Evolutionary conservation across 139 green algal genomes (phyloP).

Genomic region (Picochlorum costavermella): DNA sequence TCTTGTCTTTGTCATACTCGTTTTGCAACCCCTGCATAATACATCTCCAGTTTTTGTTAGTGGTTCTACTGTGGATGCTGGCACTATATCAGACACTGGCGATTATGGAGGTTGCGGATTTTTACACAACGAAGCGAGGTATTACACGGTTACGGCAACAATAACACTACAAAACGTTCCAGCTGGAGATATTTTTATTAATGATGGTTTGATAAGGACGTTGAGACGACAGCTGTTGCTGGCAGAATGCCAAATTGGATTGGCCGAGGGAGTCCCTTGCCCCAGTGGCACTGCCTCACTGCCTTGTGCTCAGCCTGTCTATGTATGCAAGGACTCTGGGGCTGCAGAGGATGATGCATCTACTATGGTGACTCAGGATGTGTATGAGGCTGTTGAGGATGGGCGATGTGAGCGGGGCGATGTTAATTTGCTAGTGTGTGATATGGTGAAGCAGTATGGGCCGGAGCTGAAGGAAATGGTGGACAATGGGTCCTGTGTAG

Average conservation of each 20-base stretch:
- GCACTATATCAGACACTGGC: neutral
- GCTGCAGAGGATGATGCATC: neutral
- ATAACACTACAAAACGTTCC: slow-evolving; percentile 7
- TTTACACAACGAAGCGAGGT: neutral
- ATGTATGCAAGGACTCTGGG: neutral
- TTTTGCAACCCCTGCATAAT: no score
- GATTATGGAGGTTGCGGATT: slow-evolving; percentile 1
- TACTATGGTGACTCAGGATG: neutral
- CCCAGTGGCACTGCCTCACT: neutral
- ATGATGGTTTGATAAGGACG: slow-evolving; percentile 18
- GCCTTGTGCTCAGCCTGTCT: slow-evolving; percentile 8
- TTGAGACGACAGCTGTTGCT: slow-evolving; percentile 17
- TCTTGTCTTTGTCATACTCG: no score
- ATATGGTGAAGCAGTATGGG: neutral
- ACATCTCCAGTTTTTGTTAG: no score
- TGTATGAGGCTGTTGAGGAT: neutral
- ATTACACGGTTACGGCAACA: neutral
- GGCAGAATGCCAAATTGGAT: slow-evolving; percentile 17
- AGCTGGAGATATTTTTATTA: slow-evolving; percentile 10
- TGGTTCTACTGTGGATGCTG: neutral
- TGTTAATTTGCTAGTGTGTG: slow-evolving; percentile 4
- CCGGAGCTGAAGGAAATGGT: neutral
- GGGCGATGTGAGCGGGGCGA: neutral
- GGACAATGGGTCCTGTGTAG: neutral
- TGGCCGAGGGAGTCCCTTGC: slow-evolving; percentile 2